A percentile compares a stretch with the other conserved stretches of the same genome.
These are phyloP conservation scores for Catharanthus roseus DNA, from an alignment of 257 asterid genomes.

Conservation along the genomic window DNA sequence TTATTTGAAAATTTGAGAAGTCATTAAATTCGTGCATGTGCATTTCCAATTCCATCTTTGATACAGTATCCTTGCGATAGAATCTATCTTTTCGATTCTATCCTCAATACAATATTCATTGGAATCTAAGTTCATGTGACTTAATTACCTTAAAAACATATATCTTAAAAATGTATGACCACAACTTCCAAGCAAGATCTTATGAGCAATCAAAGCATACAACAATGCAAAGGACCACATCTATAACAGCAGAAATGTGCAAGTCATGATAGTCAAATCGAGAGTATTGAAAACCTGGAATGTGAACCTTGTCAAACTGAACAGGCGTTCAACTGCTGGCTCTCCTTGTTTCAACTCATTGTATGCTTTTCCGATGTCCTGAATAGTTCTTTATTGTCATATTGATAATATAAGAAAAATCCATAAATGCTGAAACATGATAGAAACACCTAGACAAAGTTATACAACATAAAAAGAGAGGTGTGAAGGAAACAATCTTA, in stretches of 20 bases:
- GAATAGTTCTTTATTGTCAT: constrained; percentile 35
- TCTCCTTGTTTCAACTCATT: constrained; percentile 96
- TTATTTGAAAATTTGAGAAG: not conserved
- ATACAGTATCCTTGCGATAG: not conserved
- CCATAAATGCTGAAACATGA: constrained; percentile 33
- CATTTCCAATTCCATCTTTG: not conserved
- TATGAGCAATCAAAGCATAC: not conserved
- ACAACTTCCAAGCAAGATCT: not conserved
- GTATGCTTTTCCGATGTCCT: constrained; percentile 88
- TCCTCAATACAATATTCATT: not conserved
- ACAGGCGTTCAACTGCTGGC: constrained; percentile 87
- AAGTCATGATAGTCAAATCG: not conserved
- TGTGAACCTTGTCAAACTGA: constrained; percentile 53
- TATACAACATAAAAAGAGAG: not conserved
- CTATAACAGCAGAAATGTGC: not conserved
- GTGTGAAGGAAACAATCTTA: not conserved
- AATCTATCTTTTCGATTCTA: not conserved
- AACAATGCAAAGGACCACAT: not conserved
- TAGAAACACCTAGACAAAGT: constrained; percentile 13
- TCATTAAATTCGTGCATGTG: not conserved
- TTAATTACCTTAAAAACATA: not conserved
- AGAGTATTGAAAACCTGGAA: constrained; percentile 43
- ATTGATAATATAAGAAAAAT: constrained; percentile 29
- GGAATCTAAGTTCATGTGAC: not conserved
- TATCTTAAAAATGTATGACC: not conserved